Conservation (phyloP, 2,329 filamentous ascomycete genomes). For the Coleophoma cylindrospora region DNA sequence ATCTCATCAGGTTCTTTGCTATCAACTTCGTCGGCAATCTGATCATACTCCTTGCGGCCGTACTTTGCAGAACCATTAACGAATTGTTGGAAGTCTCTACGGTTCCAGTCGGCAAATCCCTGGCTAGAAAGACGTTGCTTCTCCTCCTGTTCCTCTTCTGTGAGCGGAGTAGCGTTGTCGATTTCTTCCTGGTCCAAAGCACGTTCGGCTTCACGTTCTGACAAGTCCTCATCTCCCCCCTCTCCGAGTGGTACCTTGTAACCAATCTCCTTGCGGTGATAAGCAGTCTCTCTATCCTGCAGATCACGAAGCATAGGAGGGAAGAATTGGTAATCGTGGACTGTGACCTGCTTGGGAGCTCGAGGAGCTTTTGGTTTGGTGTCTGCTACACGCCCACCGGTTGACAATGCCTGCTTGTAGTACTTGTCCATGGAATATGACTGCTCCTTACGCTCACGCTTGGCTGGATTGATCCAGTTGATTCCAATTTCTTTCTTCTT, state of each 20-base stretch:
- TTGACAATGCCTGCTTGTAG: constrained; percentile 85
- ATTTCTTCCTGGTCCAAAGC: constrained; percentile 88
- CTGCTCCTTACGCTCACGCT: constrained; percentile 97
- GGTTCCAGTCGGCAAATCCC: constrained; percentile 93
- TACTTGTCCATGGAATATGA: constrained; percentile 99
- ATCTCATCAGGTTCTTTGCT: constrained; percentile 84
- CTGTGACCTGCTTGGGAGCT: constrained; percentile 83
- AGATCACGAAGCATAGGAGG: constrained; percentile 77
- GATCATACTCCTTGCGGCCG: constrained; percentile 78
- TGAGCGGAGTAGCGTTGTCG: constrained; percentile 82
- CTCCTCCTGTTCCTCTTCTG: constrained; percentile 82
- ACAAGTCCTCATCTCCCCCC: constrained; percentile 80
- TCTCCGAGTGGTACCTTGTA: constrained; percentile 91
- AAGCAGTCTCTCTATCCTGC: constrained; percentile 94
- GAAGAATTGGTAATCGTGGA: constrained; percentile 98
- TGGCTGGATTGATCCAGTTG: constrained; percentile 96
- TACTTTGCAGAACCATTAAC: constrained; percentile 93
- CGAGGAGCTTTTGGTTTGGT: constrained; percentile 93
- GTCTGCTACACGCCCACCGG: constrained; percentile 72
- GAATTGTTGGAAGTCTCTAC: constrained; percentile 97
- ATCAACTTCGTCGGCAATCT: constrained; percentile 85
- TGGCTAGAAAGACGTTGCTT: constrained; percentile 77
- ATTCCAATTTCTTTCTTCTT: constrained; percentile 89
- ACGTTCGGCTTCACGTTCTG: constrained; percentile 81
- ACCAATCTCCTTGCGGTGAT: constrained; percentile 90